Evolutionary conservation across 202 grass and related monocot species (phyloP).

Genomic region (Cymbopogon flexuosus): DNA sequence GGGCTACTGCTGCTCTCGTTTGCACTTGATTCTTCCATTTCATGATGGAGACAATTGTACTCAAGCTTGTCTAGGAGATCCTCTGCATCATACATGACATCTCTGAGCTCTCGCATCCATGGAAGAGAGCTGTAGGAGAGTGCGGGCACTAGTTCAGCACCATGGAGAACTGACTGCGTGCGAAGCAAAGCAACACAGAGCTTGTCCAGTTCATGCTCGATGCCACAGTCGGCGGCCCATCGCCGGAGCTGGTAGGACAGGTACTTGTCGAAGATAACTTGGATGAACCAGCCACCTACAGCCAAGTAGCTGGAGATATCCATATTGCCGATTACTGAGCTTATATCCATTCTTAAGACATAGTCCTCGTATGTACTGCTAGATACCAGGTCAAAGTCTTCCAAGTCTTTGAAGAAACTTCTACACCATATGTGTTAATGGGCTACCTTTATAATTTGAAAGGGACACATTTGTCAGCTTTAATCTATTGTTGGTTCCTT

Average conservation of each 20-base stretch:
- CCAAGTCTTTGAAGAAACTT: neutral
- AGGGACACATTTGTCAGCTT: constrained; percentile 7
- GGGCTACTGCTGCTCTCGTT: constrained; percentile 23
- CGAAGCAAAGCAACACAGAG: constrained; percentile 44
- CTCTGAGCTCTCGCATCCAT: constrained; percentile 36
- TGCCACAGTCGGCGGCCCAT: constrained; percentile 45
- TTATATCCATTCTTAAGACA: neutral
- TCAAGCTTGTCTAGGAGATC: constrained; percentile 62
- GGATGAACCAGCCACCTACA: constrained; percentile 61
- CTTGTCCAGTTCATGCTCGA: constrained; percentile 39
- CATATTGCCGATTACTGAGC: neutral
- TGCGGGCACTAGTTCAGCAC: constrained; percentile 24
- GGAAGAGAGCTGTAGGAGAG: constrained; percentile 24
- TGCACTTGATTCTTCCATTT: constrained; percentile 39
- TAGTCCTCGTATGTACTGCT: neutral
- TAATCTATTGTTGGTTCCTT: neutral
- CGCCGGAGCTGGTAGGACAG: constrained; percentile 43
- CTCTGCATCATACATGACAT: constrained; percentile 48
- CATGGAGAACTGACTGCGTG: constrained; percentile 36
- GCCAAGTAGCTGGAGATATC: constrained; percentile 35
- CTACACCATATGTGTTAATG: neutral
- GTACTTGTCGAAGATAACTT: constrained; percentile 61
- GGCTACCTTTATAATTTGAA: neutral
- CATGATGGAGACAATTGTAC: constrained; percentile 43
- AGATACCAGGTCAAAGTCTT: neutral